A percentile compares a stretch with the other conserved stretches of the same genome.
Evolutionary conservation across 2,329 filamentous ascomycete species (phyloP).

Genomic region (Chaetomium globosum): DNA sequence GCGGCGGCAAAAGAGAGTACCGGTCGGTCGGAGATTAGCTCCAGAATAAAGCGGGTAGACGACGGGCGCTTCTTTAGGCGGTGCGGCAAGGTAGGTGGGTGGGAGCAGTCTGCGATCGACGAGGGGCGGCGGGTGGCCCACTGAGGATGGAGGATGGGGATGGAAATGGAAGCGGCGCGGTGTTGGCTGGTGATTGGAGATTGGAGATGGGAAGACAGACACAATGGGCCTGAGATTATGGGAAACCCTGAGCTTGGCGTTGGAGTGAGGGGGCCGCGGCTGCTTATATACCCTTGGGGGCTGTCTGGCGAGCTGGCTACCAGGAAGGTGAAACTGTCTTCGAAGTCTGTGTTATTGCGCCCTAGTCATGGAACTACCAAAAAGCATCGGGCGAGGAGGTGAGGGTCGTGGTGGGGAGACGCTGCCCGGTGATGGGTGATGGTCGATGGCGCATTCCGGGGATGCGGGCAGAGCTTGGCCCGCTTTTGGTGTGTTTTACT

Average conservation of each 20-base stretch:
- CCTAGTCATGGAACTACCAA: slow-evolving; percentile 10
- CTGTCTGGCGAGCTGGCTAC: slow-evolving; percentile 2
- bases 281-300: slow-evolving; percentile 21
- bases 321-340: slow-evolving; percentile 21
- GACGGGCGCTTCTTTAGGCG: not conserved
- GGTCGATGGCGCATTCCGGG: slow-evolving; percentile 9
- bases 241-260: slow-evolving; percentile 5
- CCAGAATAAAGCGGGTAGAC: not conserved
- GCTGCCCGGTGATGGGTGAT: slow-evolving; percentile 20
- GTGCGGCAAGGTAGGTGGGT: not conserved
- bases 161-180: slow-evolving; percentile 11
- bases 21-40: slow-evolving; percentile 5
- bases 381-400: slow-evolving; percentile 12
- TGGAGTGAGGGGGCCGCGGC: slow-evolving; percentile 11
- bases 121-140: slow-evolving; percentile 1
- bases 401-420: slow-evolving; percentile 19
- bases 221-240: not conserved
- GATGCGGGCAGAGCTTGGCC: slow-evolving; percentile 22
- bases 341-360: slow-evolving; percentile 14
- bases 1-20: slow-evolving; percentile 6
- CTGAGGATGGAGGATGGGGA: not conserved
- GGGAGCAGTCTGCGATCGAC: slow-evolving; percentile 3
- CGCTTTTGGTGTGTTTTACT: slow-evolving; percentile 19
- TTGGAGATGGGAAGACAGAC: slow-evolving; percentile 14
- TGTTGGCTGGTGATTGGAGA: not conserved